Conservation (phyloP, 495 filamentous ascomycete genomes). For the Podospora appendiculata region DNA sequence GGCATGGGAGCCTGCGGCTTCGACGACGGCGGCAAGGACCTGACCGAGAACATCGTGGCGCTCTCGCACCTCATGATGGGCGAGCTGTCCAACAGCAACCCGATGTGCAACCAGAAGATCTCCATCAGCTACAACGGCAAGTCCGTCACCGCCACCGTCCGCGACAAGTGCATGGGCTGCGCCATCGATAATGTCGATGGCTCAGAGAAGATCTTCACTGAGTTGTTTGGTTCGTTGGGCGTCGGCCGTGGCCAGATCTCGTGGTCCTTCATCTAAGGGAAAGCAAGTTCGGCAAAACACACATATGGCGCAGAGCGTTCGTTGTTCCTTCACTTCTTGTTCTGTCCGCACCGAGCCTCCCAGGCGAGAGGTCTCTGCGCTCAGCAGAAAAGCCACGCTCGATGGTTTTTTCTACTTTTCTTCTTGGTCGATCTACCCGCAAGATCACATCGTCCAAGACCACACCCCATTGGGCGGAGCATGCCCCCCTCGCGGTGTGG, state of each 20-base stretch:
- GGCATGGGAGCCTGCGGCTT: conserved; percentile 40
- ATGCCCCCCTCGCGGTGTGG: too few species aligned
- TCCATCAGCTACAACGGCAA: conserved; percentile 50
- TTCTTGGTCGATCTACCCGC: too few species aligned
- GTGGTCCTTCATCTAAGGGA: conserved; percentile 33
- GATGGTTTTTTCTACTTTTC: too few species aligned
- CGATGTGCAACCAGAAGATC: conserved; percentile 59
- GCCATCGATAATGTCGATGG: conserved; percentile 35
- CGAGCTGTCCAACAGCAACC: conserved; percentile 44
- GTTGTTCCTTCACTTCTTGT: too few species aligned
- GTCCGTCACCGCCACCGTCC: conserved; percentile 47
- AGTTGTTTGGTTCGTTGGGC: conserved; percentile 30
- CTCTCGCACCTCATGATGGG: conserved; percentile 33
- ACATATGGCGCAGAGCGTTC: too few species aligned
- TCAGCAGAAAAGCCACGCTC: too few species aligned
- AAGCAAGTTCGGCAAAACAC: neutral
- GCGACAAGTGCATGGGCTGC: conserved; percentile 75
- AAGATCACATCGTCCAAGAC: too few species aligned
- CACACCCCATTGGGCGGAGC: too few species aligned
- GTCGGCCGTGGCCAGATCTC: conserved; percentile 25
- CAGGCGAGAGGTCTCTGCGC: too few species aligned
- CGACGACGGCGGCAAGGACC: conserved; percentile 32
- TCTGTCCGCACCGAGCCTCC: too few species aligned
- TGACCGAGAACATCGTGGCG: conserved; percentile 35
- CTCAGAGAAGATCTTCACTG: conserved; percentile 34